Percentiles rank a stretch among this genome's conserved stretches.
Evolutionary conservation across 2,329 filamentous ascomycete species (phyloP).

Genomic region (Tolypocladium nubicola): DNA sequence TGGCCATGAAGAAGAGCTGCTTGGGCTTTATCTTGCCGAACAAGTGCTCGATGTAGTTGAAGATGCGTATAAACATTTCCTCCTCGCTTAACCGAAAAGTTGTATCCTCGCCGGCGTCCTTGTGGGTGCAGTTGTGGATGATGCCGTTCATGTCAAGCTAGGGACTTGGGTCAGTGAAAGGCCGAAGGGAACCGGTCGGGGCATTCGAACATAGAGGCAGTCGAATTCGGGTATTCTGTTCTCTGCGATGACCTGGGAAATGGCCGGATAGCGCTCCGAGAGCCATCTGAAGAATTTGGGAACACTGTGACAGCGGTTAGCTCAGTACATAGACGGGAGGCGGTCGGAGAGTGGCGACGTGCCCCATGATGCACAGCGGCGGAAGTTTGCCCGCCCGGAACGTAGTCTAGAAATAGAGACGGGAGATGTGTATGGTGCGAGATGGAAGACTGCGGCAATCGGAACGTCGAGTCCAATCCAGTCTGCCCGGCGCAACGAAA

Average conservation of each 20-base stretch:
- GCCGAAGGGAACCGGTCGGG: neutral
- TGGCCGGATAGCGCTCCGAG: slow-evolving; percentile 96
- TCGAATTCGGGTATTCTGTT: slow-evolving; percentile 99
- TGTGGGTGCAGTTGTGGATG: slow-evolving; percentile 98
- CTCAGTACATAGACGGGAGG: neutral
- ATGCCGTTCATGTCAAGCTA: slow-evolving; percentile 97
- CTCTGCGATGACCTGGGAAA: slow-evolving; percentile 96
- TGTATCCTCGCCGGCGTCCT: slow-evolving; percentile 76
- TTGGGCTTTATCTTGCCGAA: slow-evolving; percentile 99
- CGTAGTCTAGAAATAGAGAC: neutral
- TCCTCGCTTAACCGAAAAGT: slow-evolving; percentile 92
- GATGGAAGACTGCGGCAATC: neutral
- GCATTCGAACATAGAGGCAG: slow-evolving; percentile 65
- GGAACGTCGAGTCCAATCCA: neutral
- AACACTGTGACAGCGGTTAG: slow-evolving; percentile 31
- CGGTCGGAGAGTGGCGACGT: slow-evolving; percentile 1
- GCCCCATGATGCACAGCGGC: slow-evolving; percentile 18
- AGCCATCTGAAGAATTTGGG: slow-evolving; percentile 98
- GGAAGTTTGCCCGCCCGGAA: neutral
- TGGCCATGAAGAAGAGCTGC: slow-evolving; percentile 98
- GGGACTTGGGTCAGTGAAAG: slow-evolving; percentile 9
- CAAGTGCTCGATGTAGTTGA: slow-evolving; percentile 98
- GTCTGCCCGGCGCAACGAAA: neutral
- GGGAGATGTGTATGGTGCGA: neutral
- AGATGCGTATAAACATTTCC: slow-evolving; percentile 99